These are phyloP conservation scores for Trichosporon sp. DNA, from an alignment of 1,284 basidiomycete genomes.

Conservation along the genomic window DNA sequence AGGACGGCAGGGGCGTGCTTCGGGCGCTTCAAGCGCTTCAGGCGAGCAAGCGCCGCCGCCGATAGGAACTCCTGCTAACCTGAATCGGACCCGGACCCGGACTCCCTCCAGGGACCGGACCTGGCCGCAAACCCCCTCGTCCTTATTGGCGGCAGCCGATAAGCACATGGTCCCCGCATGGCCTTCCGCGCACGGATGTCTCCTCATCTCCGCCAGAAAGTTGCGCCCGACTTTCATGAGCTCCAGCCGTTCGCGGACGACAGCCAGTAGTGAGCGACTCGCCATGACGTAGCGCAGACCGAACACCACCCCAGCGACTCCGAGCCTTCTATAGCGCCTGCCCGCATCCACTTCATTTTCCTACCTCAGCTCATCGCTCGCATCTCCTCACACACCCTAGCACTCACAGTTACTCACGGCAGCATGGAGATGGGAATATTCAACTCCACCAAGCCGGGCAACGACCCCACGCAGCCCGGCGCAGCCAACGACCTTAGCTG, in stretches of 20 bases:
- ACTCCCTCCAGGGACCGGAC: not conserved
- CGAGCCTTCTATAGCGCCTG: not conserved
- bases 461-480: not conserved
- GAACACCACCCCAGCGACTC: not conserved
- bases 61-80: not conserved
- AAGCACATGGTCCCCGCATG: not conserved
- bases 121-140: not conserved
- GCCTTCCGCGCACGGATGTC: not conserved
- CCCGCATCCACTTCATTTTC: not conserved
- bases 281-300: not conserved
- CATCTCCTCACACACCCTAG: not conserved
- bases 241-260: not conserved
- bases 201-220: not conserved
- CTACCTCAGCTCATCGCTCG: not conserved
- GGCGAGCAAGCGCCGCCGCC: not conserved
- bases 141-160: not conserved
- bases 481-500: slow-evolving; percentile 54
- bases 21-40: not conserved
- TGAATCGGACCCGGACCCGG: not conserved
- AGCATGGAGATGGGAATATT: not conserved
- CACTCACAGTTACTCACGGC: not conserved
- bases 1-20: not conserved
- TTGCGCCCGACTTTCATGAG: not conserved
- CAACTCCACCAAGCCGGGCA: not conserved
- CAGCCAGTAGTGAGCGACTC: not conserved